phyloP scores from a whole-genome alignment of 139 green algal genomes.

The Chlorella sorokiniana region DNA sequence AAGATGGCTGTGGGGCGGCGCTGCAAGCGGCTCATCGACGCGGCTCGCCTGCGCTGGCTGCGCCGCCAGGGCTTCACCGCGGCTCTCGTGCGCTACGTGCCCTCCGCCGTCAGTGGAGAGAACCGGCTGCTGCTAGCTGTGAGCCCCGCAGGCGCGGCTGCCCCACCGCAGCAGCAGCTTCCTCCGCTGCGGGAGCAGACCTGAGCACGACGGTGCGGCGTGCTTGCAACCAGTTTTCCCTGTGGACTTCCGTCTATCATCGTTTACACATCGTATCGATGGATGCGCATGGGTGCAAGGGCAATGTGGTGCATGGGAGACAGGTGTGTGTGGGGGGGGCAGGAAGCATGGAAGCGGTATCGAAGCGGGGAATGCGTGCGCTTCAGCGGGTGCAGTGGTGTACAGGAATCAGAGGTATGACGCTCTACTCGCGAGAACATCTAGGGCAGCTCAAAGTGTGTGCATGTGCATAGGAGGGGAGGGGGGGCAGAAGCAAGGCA shows the following conservation, averaged over 20 bases:
- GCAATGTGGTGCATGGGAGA: no score
- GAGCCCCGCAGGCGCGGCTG: not conserved
- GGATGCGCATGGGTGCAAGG: no score
- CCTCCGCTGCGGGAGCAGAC: no score
- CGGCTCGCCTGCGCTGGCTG: conserved; percentile 64
- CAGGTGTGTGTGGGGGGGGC: no score
- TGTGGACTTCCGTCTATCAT: no score
- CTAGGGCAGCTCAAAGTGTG: not conserved
- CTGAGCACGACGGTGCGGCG: not conserved
- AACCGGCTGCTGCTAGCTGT: conserved; percentile 61
- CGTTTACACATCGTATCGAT: no score
- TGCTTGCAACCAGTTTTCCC: not conserved
- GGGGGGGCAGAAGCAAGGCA: not conserved
- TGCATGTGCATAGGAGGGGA: not conserved
- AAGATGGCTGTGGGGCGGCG: conserved; percentile 56
- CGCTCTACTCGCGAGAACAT: no score
- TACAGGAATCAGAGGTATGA: no score
- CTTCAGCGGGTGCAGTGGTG: no score
- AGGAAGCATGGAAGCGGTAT: no score
- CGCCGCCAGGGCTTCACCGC: conserved; percentile 28
- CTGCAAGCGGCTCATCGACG: conserved; percentile 79
- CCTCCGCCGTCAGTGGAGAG: conserved; percentile 55
- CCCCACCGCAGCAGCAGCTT: not conserved
- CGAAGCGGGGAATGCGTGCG: no score
- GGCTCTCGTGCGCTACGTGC: conserved; percentile 52